Evolutionary conservation across 805 yeast species (phyloP).

Genomic region (Komagataella pseudopastoris): DNA sequence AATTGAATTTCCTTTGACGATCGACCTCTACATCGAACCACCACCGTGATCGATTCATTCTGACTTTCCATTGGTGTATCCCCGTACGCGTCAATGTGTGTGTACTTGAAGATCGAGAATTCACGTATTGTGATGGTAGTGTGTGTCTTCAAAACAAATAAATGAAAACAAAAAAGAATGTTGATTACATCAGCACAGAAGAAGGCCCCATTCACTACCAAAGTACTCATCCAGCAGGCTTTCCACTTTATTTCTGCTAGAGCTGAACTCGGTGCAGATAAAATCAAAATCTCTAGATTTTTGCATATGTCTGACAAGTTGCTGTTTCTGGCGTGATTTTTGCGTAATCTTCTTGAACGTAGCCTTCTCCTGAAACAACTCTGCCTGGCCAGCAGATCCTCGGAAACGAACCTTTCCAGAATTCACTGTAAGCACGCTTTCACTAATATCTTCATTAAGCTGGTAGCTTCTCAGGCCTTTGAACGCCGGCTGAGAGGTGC

Average conservation of each 20-base stretch:
- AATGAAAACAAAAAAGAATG: neutral
- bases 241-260: slow-evolving; percentile 43
- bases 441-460: neutral
- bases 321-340: slow-evolving; percentile 1
- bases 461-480: slow-evolving; percentile 2
- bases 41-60: slow-evolving; percentile 29
- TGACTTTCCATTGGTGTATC: neutral
- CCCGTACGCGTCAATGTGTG: neutral
- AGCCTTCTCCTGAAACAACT: slow-evolving; percentile 6
- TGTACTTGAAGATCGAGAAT: neutral
- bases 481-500: slow-evolving; percentile 1
- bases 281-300: slow-evolving; percentile 46
- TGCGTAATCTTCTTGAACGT: neutral
- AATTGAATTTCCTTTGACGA: slow-evolving; percentile 27
- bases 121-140: neutral
- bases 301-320: slow-evolving; percentile 29
- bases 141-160: neutral
- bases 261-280: slow-evolving; percentile 57
- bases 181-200: neutral
- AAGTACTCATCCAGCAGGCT: slow-evolving; percentile 19
- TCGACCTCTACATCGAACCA: slow-evolving; percentile 41
- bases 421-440: slow-evolving; percentile 9
- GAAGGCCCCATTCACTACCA: neutral
- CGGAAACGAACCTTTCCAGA: slow-evolving; percentile 9
- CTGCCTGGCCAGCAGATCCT: slow-evolving; percentile 14